These are phyloP conservation scores for Tulasnella sp. DNA, from an alignment of 768 basidiomycete species.

Conservation along the genomic window DNA sequence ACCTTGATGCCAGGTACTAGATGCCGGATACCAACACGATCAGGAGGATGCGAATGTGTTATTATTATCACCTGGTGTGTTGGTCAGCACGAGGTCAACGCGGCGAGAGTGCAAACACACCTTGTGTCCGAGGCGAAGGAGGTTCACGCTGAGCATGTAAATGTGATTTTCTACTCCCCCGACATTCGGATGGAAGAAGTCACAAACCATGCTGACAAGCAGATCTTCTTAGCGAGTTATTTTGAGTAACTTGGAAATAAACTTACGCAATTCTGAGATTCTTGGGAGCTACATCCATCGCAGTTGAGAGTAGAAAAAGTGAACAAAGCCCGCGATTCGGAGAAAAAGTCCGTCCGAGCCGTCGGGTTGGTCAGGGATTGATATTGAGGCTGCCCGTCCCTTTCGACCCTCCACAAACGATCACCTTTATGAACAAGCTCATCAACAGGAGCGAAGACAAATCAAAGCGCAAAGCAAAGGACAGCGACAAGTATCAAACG, in stretches of 20 bases:
- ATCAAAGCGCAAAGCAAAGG: no score
- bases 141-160: constrained; percentile 76
- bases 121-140: constrained; percentile 75
- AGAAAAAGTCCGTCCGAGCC: neutral
- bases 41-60: constrained; percentile 79
- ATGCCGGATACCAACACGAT: constrained; percentile 83
- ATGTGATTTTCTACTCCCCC: constrained; percentile 97
- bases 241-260: neutral
- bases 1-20: constrained; percentile 78
- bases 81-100: neutral
- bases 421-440: no score
- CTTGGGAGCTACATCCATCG: no score
- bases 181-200: constrained; percentile 90
- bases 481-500: no score
- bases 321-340: neutral
- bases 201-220: constrained; percentile 69
- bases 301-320: neutral
- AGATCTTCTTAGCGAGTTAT: neutral
- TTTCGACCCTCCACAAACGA: no score
- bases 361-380: neutral
- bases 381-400: no score
- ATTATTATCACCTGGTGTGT: constrained; percentile 71
- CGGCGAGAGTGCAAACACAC: constrained; percentile 29
- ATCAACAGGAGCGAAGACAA: no score
- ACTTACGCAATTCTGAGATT: constrained; percentile 13